phyloP scores from a whole-genome alignment of 331 rosid genomes.

The Saraca asoca region DNA sequence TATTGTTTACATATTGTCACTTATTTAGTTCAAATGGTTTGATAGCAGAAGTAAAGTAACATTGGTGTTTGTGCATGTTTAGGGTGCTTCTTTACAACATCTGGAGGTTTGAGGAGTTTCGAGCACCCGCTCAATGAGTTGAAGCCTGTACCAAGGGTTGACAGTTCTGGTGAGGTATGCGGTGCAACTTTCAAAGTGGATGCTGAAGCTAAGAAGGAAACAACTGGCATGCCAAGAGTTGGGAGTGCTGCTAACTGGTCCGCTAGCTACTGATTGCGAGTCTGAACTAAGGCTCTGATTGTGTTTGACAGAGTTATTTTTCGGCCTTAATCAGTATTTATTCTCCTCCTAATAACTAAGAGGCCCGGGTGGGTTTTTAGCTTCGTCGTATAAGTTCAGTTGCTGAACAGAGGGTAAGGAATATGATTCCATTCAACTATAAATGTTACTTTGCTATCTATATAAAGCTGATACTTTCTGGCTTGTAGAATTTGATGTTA shows the following conservation, averaged over 20 bases:
- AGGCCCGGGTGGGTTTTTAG: conserved; percentile 28
- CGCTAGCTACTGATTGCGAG: conserved; percentile 50
- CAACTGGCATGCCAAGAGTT: conserved; percentile 85
- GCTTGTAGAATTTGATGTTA: conserved; percentile 49
- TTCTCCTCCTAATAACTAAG: conserved; percentile 31
- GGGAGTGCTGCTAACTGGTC: conserved; percentile 99
- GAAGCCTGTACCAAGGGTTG: conserved; percentile 94
- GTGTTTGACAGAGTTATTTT: conserved; percentile 32
- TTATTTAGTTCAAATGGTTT: conserved; percentile 1
- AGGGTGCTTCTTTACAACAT: conserved; percentile 89
- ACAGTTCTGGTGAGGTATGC: conserved; percentile 81
- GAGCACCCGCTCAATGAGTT: conserved; percentile 92
- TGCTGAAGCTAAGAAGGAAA: conserved; percentile 67
- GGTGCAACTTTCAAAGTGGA: conserved; percentile 93
- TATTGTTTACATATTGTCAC: background rate
- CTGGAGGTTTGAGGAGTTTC: conserved; percentile 87
- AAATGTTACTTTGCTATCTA: conserved; percentile 35
- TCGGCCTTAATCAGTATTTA: conserved; percentile 16
- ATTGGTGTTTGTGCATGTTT: conserved; percentile 14
- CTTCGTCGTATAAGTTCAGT: conserved; percentile 24
- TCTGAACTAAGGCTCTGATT: too few species aligned
- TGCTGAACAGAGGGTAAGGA: conserved; percentile 13
- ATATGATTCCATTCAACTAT: conserved; percentile 31
- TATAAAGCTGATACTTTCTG: conserved; percentile 38
- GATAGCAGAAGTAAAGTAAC: conserved; percentile 25